Percentiles rank a stretch among this genome's conserved stretches.
phyloP scores from a whole-genome alignment of 2,329 filamentous ascomycete genomes.

The Botrytis galanthina region DNA sequence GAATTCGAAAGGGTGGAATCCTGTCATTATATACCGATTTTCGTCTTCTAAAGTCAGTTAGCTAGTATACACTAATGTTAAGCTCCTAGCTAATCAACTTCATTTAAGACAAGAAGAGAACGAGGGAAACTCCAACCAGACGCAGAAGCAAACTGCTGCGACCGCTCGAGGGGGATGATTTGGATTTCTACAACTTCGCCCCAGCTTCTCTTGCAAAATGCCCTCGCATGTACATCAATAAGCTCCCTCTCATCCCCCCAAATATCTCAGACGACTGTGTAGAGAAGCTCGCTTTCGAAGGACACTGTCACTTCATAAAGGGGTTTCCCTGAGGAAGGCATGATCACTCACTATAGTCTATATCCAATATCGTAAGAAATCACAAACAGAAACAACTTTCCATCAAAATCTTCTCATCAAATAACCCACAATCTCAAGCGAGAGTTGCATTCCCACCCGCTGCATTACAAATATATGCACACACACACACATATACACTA shows the following conservation, averaged over 20 bases:
- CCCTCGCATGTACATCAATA: neutral
- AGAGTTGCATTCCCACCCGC: fast-evolving
- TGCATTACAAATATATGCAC: too few species aligned
- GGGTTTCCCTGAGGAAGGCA: fast-evolving
- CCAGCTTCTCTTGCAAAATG: neutral
- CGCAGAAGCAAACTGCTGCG: too few species aligned
- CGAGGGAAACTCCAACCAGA: neutral
- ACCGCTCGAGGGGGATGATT: neutral
- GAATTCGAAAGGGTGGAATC: neutral
- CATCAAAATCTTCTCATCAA: too few species aligned
- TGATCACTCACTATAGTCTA: neutral
- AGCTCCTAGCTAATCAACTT: neutral
- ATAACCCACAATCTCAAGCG: too few species aligned
- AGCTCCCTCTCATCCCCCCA: too few species aligned
- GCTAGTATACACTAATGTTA: neutral
- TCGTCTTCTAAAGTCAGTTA: too few species aligned
- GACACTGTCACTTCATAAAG: neutral
- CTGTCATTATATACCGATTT: neutral
- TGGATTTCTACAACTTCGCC: neutral
- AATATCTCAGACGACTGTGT: fast-evolving
- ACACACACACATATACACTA: too few species aligned
- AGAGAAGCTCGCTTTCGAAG: too few species aligned
- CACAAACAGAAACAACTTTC: too few species aligned
- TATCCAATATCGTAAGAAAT: too few species aligned
- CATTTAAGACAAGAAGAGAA: neutral